Percentiles rank a stretch among this genome's conserved stretches.
Conservation (phyloP, 371 early-diverging fungal genomes). For the Amoeboradix gromovi region DNA sequence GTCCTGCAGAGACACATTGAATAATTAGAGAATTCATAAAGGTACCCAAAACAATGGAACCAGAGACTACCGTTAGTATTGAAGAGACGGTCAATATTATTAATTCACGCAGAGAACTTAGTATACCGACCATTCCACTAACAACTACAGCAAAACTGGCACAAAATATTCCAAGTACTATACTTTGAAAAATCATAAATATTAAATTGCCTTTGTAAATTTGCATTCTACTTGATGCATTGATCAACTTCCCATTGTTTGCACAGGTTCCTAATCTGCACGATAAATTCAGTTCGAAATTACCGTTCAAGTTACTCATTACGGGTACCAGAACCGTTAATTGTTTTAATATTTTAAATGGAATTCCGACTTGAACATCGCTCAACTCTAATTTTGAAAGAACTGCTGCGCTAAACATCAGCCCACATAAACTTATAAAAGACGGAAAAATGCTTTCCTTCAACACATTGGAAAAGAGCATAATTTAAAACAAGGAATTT, state of each 20-base stretch:
- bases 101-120: not conserved
- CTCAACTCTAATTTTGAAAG: not conserved
- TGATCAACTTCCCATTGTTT: not conserved
- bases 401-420: not conserved
- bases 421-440: not conserved
- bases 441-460: not conserved
- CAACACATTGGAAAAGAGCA: not conserved
- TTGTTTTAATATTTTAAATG: slow-evolving; percentile 5
- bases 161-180: slow-evolving; percentile 32
- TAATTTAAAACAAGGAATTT: too few species aligned
- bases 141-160: slow-evolving; percentile 31
- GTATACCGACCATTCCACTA: slow-evolving; percentile 9
- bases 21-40: slow-evolving; percentile 33
- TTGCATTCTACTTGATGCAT: slow-evolving; percentile 7
- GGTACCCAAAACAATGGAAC: slow-evolving; percentile 22
- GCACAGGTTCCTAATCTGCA: slow-evolving; percentile 19
- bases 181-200: slow-evolving; percentile 32
- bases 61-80: not conserved
- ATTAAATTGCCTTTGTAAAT: slow-evolving; percentile 32
- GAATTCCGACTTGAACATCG: not conserved
- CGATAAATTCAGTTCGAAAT: slow-evolving; percentile 56
- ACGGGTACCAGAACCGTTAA: slow-evolving; percentile 54
- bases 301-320: slow-evolving; percentile 50
- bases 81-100: not conserved
- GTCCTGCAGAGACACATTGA: slow-evolving; percentile 21